phyloP scores from a whole-genome alignment of 75 land plant genomes.

The Ceratopteris richardii region DNA sequence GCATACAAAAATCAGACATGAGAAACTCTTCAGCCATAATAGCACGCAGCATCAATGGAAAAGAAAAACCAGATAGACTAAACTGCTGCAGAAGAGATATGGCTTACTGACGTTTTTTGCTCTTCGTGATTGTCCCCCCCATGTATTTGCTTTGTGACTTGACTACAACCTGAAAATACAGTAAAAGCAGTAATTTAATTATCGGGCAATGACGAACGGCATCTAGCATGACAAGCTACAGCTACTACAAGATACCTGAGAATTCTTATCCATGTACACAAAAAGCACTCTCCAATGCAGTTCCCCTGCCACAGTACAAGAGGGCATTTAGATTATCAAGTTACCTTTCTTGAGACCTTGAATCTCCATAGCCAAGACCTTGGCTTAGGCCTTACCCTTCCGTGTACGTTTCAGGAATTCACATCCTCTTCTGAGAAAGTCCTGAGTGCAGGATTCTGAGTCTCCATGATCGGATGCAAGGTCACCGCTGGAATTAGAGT shows the following conservation, averaged over 20 bases:
- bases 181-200: not conserved
- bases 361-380: not conserved
- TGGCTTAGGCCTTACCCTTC: constrained; percentile 41
- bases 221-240: not conserved
- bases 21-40: not conserved
- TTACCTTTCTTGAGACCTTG: not conserved
- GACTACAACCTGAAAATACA: constrained; percentile 53
- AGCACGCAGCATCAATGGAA: not conserved
- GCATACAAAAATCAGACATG: not conserved
- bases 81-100: not conserved
- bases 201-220: not conserved
- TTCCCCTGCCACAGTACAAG: constrained; percentile 38
- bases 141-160: constrained; percentile 83
- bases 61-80: constrained; percentile 4
- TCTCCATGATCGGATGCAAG: constrained; percentile 63
- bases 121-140: constrained; percentile 77
- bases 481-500: constrained; percentile 45
- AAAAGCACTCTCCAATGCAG: constrained; percentile 88
- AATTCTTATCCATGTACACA: constrained; percentile 60
- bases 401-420: constrained; percentile 84
- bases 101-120: constrained; percentile 82
- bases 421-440: constrained; percentile 58
- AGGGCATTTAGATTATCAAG: not conserved
- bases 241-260: constrained; percentile 43
- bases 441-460: constrained; percentile 54